Base-by-base conservation (phyloP, 2,329 filamentous ascomycete species). In the Penicillium brevicompactum region DNA sequence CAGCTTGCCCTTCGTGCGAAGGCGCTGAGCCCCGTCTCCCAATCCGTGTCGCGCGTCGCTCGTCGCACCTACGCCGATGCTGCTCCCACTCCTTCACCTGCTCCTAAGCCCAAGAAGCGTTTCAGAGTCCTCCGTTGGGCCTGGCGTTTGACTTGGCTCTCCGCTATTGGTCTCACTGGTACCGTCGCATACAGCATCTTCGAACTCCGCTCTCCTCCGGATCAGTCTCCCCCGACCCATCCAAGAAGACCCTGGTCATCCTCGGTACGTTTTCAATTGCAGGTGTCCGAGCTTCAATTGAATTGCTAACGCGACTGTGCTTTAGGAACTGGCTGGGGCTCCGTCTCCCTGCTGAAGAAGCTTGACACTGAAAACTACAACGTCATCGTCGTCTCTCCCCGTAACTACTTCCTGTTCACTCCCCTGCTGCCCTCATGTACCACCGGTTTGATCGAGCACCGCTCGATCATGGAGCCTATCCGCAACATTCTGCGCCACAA, bases 401-500 rank as follows among this genome's bases (percentile, higher is more conserved):
- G 94, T 74, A 99, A 99, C 81, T 99, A 96, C 85, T 99, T 99
- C 87, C 88, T 99, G 66, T 99, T 99, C 84, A 99, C 94, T 30
- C 94, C 94, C 57, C 87, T 99, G 56, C 86, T 99, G 59, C 94
- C 94, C 63, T 97, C 93, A 72, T 99, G 94, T 80, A 97, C 94
- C 49, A 97, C 93, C 64, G 94, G 94, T 69, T 89, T 91, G 67
- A 94, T 99, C 76, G 94, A 99, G 83, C 94, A 97, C 82, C 91
- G 94, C 74, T 97, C 92, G 72, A 99, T 99, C 78, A 99, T 99
- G 94, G 94, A 99, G 81, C 94, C 94, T 54, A 89, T 99, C 69
- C 91, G 94, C 73, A 91, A 94, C 74, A 96, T 99, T 75, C 84
- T 96, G 66, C 90, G 92, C 71, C 90, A 94, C 80, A 97, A 97